Base-by-base conservation (phyloP, 306 rosid genomes). In the Lablab purpureus region DNA sequence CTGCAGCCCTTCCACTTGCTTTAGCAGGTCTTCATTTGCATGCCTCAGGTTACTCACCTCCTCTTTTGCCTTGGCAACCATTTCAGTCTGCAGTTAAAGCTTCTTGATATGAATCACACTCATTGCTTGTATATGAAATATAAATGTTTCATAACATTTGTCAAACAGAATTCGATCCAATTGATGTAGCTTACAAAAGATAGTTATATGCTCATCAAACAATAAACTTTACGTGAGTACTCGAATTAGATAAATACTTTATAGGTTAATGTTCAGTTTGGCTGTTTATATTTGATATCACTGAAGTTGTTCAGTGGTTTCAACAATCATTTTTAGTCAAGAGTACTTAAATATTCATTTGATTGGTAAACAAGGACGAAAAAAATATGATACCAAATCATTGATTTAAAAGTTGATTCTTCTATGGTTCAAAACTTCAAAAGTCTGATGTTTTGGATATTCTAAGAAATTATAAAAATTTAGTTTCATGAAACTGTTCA, bases 1-100 rank as follows among this genome's bases (percentile, higher is more conserved):
- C 83, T 95, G 99, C 71, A 93, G 97, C 67, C 96, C 97, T 87
- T 95, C 99, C 79, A 95, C 96, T 84, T 93, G 99, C 91, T 90
- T 93, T 56, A 50, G 83, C 70, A 95, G 91, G 80, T 93, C 97
- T 85, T 95, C 98, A 60, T 93, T 95, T 23, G 88, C 85, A 79
- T 87, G 95, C 89, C 89, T 89, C 49, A 95, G 79, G 82, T 82
- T 89, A 79, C 81, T 84, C 13, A 86, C 89, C 85, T 92, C 96
- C 47, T 82, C 87, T 79, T 82, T 90, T 63, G 78, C 93, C 64
- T 79, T 86, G 32, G 90, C 87, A 68, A 95, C 90, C 90, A 80
- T 87, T 81, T 93, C 98, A 74, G 67, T 93, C 99, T 96, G 94
- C 83, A 80, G 32, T 64, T 55, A 25, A 73, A 62, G 43, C 23